Evolutionary conservation across 306 rosid species (phyloP).

Genomic region (Echinosophora koreensis): DNA sequence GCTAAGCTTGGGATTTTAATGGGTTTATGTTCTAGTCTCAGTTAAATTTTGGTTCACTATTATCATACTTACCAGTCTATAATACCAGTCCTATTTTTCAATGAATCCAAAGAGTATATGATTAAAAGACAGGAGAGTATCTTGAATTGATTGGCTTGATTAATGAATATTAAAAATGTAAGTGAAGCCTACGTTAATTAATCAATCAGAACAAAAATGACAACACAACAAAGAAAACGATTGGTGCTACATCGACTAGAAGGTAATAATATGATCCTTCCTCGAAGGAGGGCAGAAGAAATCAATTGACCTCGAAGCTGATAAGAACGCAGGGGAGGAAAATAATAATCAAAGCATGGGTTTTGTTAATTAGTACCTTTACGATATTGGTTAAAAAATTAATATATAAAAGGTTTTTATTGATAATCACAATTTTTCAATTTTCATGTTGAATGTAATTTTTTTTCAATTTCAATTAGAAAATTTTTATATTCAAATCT

Average conservation of each 20-base stretch:
- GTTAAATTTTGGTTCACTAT: not conserved
- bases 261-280: slow-evolving; percentile 37
- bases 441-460: too few relatives aligned
- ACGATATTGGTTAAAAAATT: too few relatives aligned
- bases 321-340: not conserved
- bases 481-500: too few relatives aligned
- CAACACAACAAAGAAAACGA: slow-evolving; percentile 46
- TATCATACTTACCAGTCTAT: not conserved
- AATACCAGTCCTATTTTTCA: not conserved
- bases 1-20: not conserved
- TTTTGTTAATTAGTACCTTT: too few relatives aligned
- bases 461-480: too few relatives aligned
- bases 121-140: not conserved
- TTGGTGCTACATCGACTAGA: slow-evolving; percentile 45
- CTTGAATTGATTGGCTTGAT: not conserved
- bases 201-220: slow-evolving; percentile 45
- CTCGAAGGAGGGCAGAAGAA: slow-evolving; percentile 15
- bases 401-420: too few relatives aligned
- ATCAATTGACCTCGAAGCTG: slow-evolving; percentile 33
- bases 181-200: slow-evolving; percentile 42
- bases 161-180: not conserved
- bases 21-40: not conserved
- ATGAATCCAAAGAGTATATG: too few relatives aligned
- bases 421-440: too few relatives aligned
- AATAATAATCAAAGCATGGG: not conserved